Evolutionary conservation across 768 basidiomycete genomes (phyloP).

Genomic region (Leccinum olivaceopallidum): DNA sequence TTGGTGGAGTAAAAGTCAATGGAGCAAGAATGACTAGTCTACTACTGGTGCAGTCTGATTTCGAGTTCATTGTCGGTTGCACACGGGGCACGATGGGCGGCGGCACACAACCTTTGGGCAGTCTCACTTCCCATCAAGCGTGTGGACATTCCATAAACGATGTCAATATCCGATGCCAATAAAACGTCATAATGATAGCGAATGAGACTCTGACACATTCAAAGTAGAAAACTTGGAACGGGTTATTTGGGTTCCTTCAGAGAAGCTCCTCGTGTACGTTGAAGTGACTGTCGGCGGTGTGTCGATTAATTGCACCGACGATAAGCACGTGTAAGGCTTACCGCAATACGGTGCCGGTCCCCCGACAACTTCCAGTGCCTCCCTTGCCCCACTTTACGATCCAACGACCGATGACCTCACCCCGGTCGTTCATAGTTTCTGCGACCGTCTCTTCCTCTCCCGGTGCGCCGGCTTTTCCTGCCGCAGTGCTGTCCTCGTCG

Average conservation of each 20-base stretch:
- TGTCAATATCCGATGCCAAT: neutral
- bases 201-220: neutral
- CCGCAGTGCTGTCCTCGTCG: slow-evolving; percentile 33
- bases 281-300: slow-evolving; percentile 39
- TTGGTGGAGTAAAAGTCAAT: neutral
- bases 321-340: slow-evolving; percentile 33
- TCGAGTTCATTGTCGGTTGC: neutral
- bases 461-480: slow-evolving; percentile 34
- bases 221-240: neutral
- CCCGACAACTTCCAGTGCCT: slow-evolving; percentile 61
- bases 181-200: neutral
- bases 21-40: neutral
- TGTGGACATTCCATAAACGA: neutral
- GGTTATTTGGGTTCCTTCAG: slow-evolving; percentile 10
- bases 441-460: slow-evolving; percentile 78
- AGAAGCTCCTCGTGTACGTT: slow-evolving; percentile 55
- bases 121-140: neutral
- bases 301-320: neutral
- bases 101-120: neutral
- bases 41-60: neutral
- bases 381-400: slow-evolving; percentile 72
- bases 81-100: neutral
- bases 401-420: slow-evolving; percentile 72
- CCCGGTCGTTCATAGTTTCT: slow-evolving; percentile 63
- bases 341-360: slow-evolving; percentile 67